Evolutionary conservation across 352 stramenopile species (phyloP).

Genomic region (Phytopythium montanum): DNA sequence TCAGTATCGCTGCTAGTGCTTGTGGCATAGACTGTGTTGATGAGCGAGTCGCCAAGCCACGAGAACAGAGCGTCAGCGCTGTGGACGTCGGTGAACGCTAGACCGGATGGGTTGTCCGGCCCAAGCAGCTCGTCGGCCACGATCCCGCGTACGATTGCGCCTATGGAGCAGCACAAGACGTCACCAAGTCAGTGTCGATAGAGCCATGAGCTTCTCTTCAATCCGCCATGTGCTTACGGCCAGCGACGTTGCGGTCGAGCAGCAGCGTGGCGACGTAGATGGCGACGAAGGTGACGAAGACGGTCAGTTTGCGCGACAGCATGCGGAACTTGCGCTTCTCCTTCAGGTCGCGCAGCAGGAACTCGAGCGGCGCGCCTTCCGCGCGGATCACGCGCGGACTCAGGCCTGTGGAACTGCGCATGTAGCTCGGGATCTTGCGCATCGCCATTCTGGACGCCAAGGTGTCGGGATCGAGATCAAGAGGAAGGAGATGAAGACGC

Average conservation of each 20-base stretch:
- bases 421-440: conserved; percentile 41
- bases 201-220: background rate
- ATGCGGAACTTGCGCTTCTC: conserved; percentile 71
- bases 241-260: conserved; percentile 68
- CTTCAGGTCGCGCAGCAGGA: conserved; percentile 56
- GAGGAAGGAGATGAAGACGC: background rate
- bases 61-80: conserved; percentile 44
- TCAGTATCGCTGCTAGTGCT: conserved; percentile 13
- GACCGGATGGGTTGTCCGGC: conserved; percentile 24
- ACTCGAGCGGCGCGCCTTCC: conserved; percentile 35
- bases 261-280: conserved; percentile 59
- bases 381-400: conserved; percentile 12
- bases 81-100: conserved; percentile 39
- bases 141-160: conserved; percentile 48
- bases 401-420: conserved; percentile 18
- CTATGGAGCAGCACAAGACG: conserved; percentile 15
- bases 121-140: conserved; percentile 50
- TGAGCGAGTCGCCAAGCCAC: conserved; percentile 62
- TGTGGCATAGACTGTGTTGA: conserved; percentile 34
- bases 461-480: background rate
- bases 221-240: conserved; percentile 26
- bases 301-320: conserved; percentile 52
- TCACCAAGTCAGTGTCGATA: background rate
- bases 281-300: conserved; percentile 64
- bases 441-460: conserved; percentile 13